Evolutionary conservation across 139 green algal genomes (phyloP).

Genomic region (Ettlia oleoabundans): DNA sequence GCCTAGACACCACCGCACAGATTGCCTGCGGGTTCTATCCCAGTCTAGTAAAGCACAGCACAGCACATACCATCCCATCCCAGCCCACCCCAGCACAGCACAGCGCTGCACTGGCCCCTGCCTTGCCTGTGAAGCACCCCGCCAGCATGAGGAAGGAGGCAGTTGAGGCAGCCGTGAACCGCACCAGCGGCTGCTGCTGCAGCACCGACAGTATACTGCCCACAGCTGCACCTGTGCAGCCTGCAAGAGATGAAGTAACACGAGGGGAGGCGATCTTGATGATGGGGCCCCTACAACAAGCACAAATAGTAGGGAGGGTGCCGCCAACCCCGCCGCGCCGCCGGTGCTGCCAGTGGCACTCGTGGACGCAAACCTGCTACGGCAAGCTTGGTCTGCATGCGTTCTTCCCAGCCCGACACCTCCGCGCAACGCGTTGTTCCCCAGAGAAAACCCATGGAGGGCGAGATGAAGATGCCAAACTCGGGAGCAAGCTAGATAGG

Average conservation of each 20-base stretch:
- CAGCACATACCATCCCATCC: too few relatives aligned
- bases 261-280: not conserved
- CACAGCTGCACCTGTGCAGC: not conserved
- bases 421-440: constrained; percentile 21
- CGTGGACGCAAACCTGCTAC: constrained; percentile 14
- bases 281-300: not conserved
- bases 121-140: constrained; percentile 29
- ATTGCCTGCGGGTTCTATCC: too few relatives aligned
- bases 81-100: not conserved
- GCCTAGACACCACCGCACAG: too few relatives aligned
- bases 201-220: constrained; percentile 38
- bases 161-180: constrained; percentile 17
- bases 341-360: not conserved
- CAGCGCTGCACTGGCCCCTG: not conserved
- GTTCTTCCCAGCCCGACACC: constrained; percentile 29
- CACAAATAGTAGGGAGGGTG: not conserved
- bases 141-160: constrained; percentile 41
- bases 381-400: constrained; percentile 27
- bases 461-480: not conserved
- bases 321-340: too few relatives aligned
- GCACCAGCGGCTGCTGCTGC: constrained; percentile 27
- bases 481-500: not conserved
- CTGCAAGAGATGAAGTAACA: constrained; percentile 29
- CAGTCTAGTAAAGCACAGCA: too few relatives aligned
- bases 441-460: constrained; percentile 12